Base-by-base conservation (phyloP, 345 rosid genomes). In the Erodium maritimum region DNA sequence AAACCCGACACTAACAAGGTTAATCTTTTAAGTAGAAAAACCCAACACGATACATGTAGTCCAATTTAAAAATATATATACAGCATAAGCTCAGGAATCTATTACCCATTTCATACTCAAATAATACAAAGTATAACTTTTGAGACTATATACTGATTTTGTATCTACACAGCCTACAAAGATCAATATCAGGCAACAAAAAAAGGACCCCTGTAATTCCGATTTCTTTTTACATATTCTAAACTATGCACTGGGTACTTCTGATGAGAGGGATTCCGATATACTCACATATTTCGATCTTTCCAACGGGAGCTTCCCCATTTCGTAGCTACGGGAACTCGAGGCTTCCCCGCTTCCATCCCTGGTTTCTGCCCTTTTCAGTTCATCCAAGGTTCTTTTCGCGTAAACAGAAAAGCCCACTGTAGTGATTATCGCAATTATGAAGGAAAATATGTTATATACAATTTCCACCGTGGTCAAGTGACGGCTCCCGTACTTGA, bases 371-470 rank as follows among this genome's bases (percentile, higher is more conserved):
- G 67, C 79, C 51, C 50, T 73, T 64, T 81, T 81, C 11, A 83
- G 83, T 52, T 82, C 79, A 2, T 73, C 69, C 55, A 86, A 62
- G 19, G 85, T 80, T 61, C 76, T 71, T 65, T 65, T 81, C 1
- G 90, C 90, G 58, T 86, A 86, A 10, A 86, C 61, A 0, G 95
- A 81, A 68, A 86, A 86, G 56, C 79, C 90, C 13, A 81, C 64
- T 0, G 83, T 80, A 0, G 91, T 82, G 66, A 82, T 63, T 45
- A 84, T 66, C 17, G 95, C 86, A 51, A 84, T 61, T 17, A 84
- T 63, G 29, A 87, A 68, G 50, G 95, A 87, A 67, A 82, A 70
- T 10, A 82, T 16, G 55, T 87, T 80, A 82, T 87, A 87, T 0
- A 77, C 76, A n/a, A 87, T 80, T 65, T 87, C 95, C 23, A 84